A percentile compares a stretch with the other conserved stretches of the same genome.
phyloP scores from a whole-genome alignment of 1,284 basidiomycete genomes.

The Marasmius sp. region DNA sequence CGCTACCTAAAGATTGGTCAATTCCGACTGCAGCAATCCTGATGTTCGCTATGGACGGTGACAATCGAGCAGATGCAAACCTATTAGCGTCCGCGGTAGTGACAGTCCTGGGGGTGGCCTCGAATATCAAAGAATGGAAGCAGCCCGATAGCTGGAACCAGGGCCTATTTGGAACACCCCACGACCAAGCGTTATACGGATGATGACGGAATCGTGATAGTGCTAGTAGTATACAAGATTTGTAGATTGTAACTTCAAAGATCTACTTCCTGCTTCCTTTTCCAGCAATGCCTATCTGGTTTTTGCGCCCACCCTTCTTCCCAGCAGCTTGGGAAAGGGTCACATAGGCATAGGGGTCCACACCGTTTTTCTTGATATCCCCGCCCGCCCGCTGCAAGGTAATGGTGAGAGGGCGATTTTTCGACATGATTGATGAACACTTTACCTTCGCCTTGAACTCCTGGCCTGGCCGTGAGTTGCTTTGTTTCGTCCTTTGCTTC shows the following conservation, averaged over 20 bases:
- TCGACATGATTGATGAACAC: not conserved
- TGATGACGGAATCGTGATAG: slow-evolving; percentile 22
- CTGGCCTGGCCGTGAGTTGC: slow-evolving; percentile 63
- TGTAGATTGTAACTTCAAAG: not conserved
- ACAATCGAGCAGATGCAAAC: slow-evolving; percentile 72
- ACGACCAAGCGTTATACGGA: slow-evolving; percentile 70
- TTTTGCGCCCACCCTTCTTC: slow-evolving; percentile 45
- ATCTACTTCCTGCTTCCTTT: slow-evolving; percentile 31
- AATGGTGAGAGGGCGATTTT: not conserved
- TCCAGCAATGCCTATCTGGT: slow-evolving; percentile 50
- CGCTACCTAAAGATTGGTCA: slow-evolving; percentile 53
- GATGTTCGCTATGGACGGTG: slow-evolving; percentile 75
- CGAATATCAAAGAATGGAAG: slow-evolving; percentile 44
- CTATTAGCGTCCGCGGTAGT: slow-evolving; percentile 57
- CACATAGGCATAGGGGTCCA: slow-evolving; percentile 94
- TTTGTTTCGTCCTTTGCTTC: slow-evolving; percentile 55
- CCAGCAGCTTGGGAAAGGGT: slow-evolving; percentile 82
- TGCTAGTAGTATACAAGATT: slow-evolving; percentile 2
- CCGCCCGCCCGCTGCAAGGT: slow-evolving; percentile 81
- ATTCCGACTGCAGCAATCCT: slow-evolving; percentile 57
- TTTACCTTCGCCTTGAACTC: slow-evolving; percentile 88
- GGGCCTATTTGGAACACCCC: slow-evolving; percentile 71
- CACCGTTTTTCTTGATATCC: slow-evolving; percentile 83
- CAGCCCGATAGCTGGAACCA: slow-evolving; percentile 65
- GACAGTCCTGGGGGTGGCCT: slow-evolving; percentile 44